Conservation (phyloP, 176 grass and related monocot genomes). For the Triticum timopheevii region DNA sequence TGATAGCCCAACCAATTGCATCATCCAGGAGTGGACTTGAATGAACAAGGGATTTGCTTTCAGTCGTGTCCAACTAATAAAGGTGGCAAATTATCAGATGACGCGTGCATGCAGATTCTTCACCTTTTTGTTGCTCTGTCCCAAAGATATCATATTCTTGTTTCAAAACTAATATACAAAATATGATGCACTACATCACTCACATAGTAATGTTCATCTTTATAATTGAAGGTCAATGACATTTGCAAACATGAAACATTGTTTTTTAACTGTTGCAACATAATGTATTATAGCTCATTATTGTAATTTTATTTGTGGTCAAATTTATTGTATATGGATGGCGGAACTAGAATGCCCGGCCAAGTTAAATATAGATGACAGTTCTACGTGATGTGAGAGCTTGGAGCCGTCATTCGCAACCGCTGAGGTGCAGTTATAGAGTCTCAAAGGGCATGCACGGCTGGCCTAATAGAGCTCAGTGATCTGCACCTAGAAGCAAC, state of each 20-base stretch:
- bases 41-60: not conserved
- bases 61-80: not conserved
- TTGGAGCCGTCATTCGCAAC: not conserved
- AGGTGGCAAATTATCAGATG: not conserved
- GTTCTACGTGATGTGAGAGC: not conserved
- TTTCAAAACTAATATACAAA: not conserved
- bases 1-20: slow-evolving; percentile 31
- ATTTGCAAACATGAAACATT: not conserved
- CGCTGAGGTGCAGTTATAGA: too few species aligned
- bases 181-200: not conserved
- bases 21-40: not conserved
- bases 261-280: too few species aligned
- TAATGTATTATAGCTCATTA: not conserved
- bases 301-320: not conserved
- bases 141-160: not conserved
- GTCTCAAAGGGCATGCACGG: not conserved
- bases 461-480: not conserved
- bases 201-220: not conserved
- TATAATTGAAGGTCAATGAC: not conserved
- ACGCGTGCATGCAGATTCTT: not conserved
- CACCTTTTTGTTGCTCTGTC: not conserved
- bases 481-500: not conserved
- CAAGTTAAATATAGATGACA: not conserved
- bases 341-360: too few species aligned
- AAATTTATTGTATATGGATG: not conserved